Evolutionary conservation across 768 basidiomycete species (phyloP), one percentile per base, ranked within the genome.

Genomic region (Auricularia heimuer): DNA sequence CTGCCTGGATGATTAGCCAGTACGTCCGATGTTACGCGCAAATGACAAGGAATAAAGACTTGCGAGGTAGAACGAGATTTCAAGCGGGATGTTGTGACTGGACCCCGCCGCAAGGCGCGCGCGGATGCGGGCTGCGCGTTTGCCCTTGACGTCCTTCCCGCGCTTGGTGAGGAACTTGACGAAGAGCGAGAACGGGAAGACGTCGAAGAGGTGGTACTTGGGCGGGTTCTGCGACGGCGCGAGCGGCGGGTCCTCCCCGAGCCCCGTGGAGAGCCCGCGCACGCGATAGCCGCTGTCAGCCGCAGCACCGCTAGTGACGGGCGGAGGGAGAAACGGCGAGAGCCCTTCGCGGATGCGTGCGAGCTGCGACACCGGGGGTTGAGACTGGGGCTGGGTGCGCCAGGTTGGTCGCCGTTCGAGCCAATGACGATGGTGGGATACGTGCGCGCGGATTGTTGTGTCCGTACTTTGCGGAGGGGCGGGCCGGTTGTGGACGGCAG

Each of bases 101-200:
- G 72, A 68, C 21, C 79, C 75, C 12, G 75, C 72, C 62, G 76
- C 75, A 71, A 84, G 73, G 70, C 76, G 79, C 10, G 86, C 86
- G 54, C 83, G 76, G 29, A 83, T 63, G 61, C 77, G 75, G 6
- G 84, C 83, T 0, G 82, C 86, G 69, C 82, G 86, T 74, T 82
- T 86, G n/a, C 87, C 87, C 67, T 81, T 81, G 33, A 87, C 69
- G 16, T 81, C 75, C 64, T 73, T 77, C 0, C 86, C 85, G 11
- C 74, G 71, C 66, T 79, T 76, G 7, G 80, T 77, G 44, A 88
- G 72, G 47, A 72, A 73, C 37, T 74, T 69, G 3, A 85, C 80
- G 33, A 86, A 69, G 4, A 88, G 73, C 36, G 88, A 87, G 73
- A 89, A 86, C 18, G 88, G 87, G 75, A 87, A 89, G 7, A 88